Conservation (phyloP, 257 asterid genomes). For the Perilla frutescens region DNA sequence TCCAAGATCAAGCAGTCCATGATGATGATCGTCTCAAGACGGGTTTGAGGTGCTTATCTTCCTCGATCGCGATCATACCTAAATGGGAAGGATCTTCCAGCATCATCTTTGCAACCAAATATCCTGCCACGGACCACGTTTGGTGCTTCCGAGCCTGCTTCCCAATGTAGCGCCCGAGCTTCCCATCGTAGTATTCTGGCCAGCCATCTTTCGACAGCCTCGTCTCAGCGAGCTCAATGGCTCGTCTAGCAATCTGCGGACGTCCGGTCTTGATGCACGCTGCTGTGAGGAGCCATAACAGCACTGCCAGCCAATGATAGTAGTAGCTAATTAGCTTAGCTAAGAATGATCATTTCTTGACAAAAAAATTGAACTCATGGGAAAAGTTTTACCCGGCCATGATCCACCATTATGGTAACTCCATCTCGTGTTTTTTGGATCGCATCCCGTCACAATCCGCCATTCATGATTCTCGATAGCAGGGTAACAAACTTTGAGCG, state of each 20-base stretch:
- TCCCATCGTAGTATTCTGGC: slow-evolving; percentile 66
- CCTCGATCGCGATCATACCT: slow-evolving; percentile 60
- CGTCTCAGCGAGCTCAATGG: slow-evolving; percentile 55
- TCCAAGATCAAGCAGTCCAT: slow-evolving; percentile 41
- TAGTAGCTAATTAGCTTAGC: not conserved
- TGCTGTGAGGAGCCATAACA: slow-evolving; percentile 59
- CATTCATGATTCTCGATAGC: slow-evolving; percentile 63
- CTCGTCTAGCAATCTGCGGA: slow-evolving; percentile 56
- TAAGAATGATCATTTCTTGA: not conserved
- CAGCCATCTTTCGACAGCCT: slow-evolving; percentile 51
- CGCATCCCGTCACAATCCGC: slow-evolving; percentile 59
- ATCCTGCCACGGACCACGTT: slow-evolving; percentile 62
- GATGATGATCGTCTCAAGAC: slow-evolving; percentile 50
- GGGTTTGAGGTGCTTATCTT: slow-evolving; percentile 55
- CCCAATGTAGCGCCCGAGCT: slow-evolving; percentile 52
- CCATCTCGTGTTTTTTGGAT: slow-evolving; percentile 62
- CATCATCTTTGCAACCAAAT: slow-evolving; percentile 60
- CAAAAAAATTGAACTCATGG: not conserved
- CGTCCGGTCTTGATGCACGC: slow-evolving; percentile 64
- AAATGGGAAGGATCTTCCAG: slow-evolving; percentile 64
- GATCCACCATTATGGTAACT: slow-evolving; percentile 67
- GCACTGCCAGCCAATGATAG: slow-evolving; percentile 35
- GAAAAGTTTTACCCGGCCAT: slow-evolving; percentile 51
- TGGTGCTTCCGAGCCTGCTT: slow-evolving; percentile 60
- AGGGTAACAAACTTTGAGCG: slow-evolving; percentile 60